Base-by-base conservation (phyloP, 805 yeast species). In the Pichia deserticola region DNA sequence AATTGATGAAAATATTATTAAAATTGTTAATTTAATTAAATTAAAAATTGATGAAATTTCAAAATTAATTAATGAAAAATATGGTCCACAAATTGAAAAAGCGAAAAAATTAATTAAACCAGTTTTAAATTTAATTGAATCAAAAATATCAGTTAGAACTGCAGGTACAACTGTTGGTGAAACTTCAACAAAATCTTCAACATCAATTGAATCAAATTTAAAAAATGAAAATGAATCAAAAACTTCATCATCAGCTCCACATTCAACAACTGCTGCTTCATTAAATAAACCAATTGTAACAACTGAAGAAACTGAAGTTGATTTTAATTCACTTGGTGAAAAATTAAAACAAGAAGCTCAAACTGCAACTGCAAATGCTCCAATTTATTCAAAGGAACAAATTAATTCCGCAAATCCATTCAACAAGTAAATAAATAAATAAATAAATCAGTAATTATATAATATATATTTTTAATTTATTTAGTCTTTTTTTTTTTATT, bases 51-150 rank as follows among this genome's bases (percentile, higher is more conserved):
- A 71, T 35, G 78, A 77, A 61, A 59, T 57, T 57, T 57, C 69
- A 50, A 61, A 68, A 40, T 28, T 59, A 32, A 71, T 74, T 44
- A 70, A 72, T 51, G 63, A 67, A 43, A 68, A 71, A 58, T 70
- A 75, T 40, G 73, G 73, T 54, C 93, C 93, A 55, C 76, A 76
- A 57, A 60, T 83, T 54, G 74, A 79, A 54, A 72, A 75, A 57
- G 74, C 78, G 55, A 77, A 78, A 59, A 71, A 75, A 59, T 79
- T 79, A 66, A 66, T 82, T 51, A 85, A 86, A 42, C 92, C 92
- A 47, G 79, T 83, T 50, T 81, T 86, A 39, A 63, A 72, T 36
- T 78, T 80, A 60, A 68, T 84, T 61, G 72, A 76, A 63, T 70
- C 79, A 36, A 76, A 77, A 69, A 63, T 78, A 55, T 83, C 84